A percentile compares a stretch with the other conserved stretches of the same genome.
phyloP scores from a whole-genome alignment of 2,329 filamentous ascomycete genomes.

The Ophiostoma quercus region DNA sequence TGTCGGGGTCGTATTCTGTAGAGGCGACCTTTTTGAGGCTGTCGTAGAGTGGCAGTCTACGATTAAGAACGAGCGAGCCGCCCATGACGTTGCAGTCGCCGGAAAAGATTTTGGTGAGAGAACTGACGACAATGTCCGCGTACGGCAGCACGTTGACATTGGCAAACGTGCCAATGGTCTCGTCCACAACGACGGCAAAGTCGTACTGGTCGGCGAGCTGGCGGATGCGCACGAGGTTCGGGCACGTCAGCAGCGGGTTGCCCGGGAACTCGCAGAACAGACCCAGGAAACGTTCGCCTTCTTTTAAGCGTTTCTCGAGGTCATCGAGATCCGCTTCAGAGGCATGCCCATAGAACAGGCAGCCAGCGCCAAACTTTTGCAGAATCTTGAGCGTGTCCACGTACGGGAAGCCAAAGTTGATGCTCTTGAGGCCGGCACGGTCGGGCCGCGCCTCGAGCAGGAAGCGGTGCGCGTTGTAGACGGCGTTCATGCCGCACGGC shows the following conservation, averaged over 20 bases:
- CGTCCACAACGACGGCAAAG: conserved; percentile 88
- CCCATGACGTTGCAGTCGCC: conserved; percentile 99
- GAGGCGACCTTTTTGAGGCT: conserved; percentile 61
- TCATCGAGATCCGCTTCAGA: conserved; percentile 75
- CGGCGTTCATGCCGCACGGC: conserved; percentile 89
- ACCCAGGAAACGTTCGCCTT: conserved; percentile 70
- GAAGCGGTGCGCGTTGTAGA: conserved; percentile 79
- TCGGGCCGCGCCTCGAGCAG: conserved; percentile 55
- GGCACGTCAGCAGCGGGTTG: conserved; percentile 81
- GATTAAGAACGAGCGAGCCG: conserved; percentile 64
- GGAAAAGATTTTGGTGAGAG: conserved; percentile 93
- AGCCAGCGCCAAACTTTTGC: conserved; percentile 88
- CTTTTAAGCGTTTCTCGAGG: conserved; percentile 63
- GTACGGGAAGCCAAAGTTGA: conserved; percentile 96
- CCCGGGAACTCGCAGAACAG: conserved; percentile 94
- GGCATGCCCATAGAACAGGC: conserved; percentile 79
- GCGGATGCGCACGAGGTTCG: conserved; percentile 78
- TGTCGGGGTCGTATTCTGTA: conserved; percentile 67
- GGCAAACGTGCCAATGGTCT: conserved; percentile 93
- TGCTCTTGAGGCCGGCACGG: conserved; percentile 60
- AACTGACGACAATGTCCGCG: conserved; percentile 89
- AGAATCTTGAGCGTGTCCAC: conserved; percentile 94
- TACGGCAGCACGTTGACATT: conserved; percentile 89
- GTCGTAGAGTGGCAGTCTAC: conserved; percentile 50
- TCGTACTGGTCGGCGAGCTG: conserved; percentile 73